Percentiles rank a stretch among this genome's conserved stretches.
These are phyloP conservation scores for Lasiodiplodia citricola DNA, from an alignment of 2,329 filamentous ascomycete species.

Conservation along the genomic window DNA sequence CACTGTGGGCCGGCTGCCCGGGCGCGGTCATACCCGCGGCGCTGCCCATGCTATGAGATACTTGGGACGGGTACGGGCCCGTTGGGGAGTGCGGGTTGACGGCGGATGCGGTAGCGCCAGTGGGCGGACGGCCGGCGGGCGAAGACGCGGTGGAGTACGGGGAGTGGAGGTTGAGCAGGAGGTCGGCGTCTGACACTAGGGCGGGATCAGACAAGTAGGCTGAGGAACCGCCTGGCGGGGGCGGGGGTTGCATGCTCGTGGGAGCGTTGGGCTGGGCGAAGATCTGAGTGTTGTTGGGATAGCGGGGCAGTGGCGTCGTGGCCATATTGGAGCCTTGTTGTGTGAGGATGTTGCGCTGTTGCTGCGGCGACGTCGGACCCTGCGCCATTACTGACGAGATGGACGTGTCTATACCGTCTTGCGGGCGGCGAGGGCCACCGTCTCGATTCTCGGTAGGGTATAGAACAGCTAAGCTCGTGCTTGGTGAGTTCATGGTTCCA, in stretches of 20 bases:
- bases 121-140: conserved; percentile 28
- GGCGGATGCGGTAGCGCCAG: background rate
- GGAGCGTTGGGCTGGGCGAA: conserved; percentile 34
- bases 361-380: conserved; percentile 32
- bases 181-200: conserved; percentile 53
- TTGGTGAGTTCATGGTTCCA: conserved; percentile 83
- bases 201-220: conserved; percentile 35
- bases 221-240: conserved; percentile 31
- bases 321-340: conserved; percentile 33
- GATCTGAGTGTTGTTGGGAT: conserved; percentile 30
- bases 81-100: background rate
- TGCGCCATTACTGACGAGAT: conserved; percentile 39
- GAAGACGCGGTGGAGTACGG: conserved; percentile 45
- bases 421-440: background rate
- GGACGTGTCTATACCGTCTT: conserved; percentile 30
- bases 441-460: conserved; percentile 63
- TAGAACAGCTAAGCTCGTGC: conserved; percentile 80
- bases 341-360: conserved; percentile 31
- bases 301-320: conserved; percentile 36
- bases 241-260: conserved; percentile 41
- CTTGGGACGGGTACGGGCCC: background rate
- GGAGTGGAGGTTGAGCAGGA: conserved; percentile 57
- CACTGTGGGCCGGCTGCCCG: conserved; percentile 29
- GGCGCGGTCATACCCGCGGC: conserved; percentile 31
- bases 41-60: conserved; percentile 9